These are phyloP conservation scores for Teratosphaeria gauchensis DNA, from an alignment of 2,329 filamentous ascomycete species.

Conservation along the genomic window DNA sequence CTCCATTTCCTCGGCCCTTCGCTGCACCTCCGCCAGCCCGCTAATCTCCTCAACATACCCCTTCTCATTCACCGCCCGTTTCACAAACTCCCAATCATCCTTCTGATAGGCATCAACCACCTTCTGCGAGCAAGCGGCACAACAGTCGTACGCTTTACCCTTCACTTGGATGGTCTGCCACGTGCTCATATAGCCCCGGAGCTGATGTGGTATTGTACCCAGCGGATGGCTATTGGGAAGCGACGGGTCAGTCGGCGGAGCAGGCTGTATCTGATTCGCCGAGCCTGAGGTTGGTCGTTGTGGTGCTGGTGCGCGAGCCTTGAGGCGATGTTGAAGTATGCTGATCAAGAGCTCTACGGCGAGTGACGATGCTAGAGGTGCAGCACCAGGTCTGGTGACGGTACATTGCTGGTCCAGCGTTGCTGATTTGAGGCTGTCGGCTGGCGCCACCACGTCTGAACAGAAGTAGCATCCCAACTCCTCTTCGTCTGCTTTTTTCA, in stretches of 20 bases:
- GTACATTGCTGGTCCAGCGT: slow-evolving; percentile 98
- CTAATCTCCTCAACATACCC: slow-evolving; percentile 71
- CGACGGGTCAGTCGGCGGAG: slow-evolving; percentile 23
- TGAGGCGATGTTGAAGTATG: slow-evolving; percentile 59
- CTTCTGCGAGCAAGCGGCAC: slow-evolving; percentile 66
- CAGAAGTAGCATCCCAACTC: slow-evolving; percentile 95
- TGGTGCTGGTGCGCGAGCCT: slow-evolving; percentile 31
- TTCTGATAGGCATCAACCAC: slow-evolving; percentile 58
- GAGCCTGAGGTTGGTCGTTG: slow-evolving; percentile 13
- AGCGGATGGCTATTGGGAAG: slow-evolving; percentile 42
- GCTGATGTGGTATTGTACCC: slow-evolving; percentile 66
- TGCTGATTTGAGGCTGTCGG: slow-evolving; percentile 86
- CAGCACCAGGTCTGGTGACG: slow-evolving; percentile 85
- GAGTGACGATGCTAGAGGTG: slow-evolving; percentile 81
- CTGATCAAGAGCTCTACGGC: slow-evolving; percentile 85
- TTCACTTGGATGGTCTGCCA: slow-evolving; percentile 66
- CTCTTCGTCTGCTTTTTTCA: slow-evolving; percentile 38
- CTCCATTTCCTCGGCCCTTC: slow-evolving; percentile 37
- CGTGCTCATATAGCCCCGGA: slow-evolving; percentile 65
- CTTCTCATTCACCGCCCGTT: slow-evolving; percentile 61
- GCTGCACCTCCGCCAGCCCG: slow-evolving; percentile 58
- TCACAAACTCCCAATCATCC: slow-evolving; percentile 68
- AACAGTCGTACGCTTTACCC: slow-evolving; percentile 68
- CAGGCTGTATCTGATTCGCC: slow-evolving; percentile 18
- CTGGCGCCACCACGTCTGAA: slow-evolving; percentile 91